Base-by-base conservation (phyloP, 139 green algal species). In the Chlamydomonas sphaeroides region DNA sequence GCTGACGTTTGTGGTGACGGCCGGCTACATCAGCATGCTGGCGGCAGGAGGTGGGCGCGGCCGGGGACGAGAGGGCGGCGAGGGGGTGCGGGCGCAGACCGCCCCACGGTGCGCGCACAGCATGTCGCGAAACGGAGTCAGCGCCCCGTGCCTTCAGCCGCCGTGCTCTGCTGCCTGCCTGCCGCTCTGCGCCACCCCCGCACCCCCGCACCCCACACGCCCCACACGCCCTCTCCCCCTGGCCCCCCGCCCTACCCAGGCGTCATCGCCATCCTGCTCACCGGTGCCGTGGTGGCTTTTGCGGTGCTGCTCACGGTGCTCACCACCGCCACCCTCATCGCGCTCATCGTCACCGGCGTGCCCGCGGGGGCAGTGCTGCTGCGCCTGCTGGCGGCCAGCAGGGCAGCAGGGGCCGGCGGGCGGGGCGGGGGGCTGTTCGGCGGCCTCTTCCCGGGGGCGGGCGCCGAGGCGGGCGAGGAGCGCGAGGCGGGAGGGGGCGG, bases 261-360 rank as follows among this genome's bases (percentile, higher is more conserved):
- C 72, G 39, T 86, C 30, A 70, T 86, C 1, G 80, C 80, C 48
- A 86, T 86, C 69, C 70, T 86, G 33, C 48, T 86, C 20, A 86
- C 80, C 26, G 80, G 80, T 61, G 62, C 70, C 5, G 63, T 86
- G 41, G 80, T 86, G 25, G 71, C 51, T 8, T 62, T 38, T 35
- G 62, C 62, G 48, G 80, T 86, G 45, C 80, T 86, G 45, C 62
- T 86, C 17, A 78, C 75, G 25, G 80, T 86, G 30, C 75, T 79
- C 32, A 79, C 75, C 5, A 72, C 69, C 61, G 68, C 80, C 33
- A 72, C 68, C 48, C 61, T 86, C 35, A 73, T 86, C 23, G 69
- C 80, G 8, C 70, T 86, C 51, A 76, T 86, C 48, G 80, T 86
- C 20, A 86, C 80, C 26, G 81, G 81, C 11, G 81, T 86, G 28